Percentiles rank a stretch among this genome's conserved stretches.
These are phyloP conservation scores for Leishmania arabica DNA, from an alignment of 208 protist species.

Conservation along the genomic window DNA sequence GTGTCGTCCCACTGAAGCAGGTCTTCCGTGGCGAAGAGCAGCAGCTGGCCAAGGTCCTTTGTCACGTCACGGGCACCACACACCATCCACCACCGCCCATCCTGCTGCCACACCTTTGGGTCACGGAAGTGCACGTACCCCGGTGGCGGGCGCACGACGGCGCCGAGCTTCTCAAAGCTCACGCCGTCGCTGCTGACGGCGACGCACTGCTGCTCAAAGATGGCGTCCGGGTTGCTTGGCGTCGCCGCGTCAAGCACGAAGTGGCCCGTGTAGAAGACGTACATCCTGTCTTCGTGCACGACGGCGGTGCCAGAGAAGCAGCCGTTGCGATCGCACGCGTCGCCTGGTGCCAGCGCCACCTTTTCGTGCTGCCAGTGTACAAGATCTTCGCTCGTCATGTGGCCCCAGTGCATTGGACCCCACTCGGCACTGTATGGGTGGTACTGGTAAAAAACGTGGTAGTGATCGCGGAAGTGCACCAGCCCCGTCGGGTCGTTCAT, in stretches of 20 bases:
- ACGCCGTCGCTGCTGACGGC: constrained; percentile 51
- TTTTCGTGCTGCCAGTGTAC: constrained; percentile 53
- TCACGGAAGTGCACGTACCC: constrained; percentile 45
- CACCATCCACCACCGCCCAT: constrained; percentile 44
- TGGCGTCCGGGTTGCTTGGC: constrained; percentile 25
- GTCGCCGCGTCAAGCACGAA: constrained; percentile 30
- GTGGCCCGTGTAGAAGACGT: constrained; percentile 63
- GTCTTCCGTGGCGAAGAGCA: constrained; percentile 33
- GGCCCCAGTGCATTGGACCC: constrained; percentile 69
- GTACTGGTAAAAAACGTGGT: constrained; percentile 67
- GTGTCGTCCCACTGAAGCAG: constrained; percentile 32
- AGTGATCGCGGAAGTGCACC: constrained; percentile 32
- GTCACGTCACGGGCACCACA: constrained; percentile 31
- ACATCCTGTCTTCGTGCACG: constrained; percentile 38
- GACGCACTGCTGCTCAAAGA: constrained; percentile 60
- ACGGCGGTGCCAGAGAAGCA: constrained; percentile 61
- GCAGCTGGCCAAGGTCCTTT: constrained; percentile 38
- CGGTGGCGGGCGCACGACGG: constrained; percentile 26
- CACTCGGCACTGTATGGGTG: constrained; percentile 48
- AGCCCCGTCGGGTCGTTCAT: constrained; percentile 50
- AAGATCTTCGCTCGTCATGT: constrained; percentile 47
- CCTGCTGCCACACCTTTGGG: constrained; percentile 46
- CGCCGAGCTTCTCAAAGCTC: constrained; percentile 39
- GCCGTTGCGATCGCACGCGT: constrained; percentile 51
- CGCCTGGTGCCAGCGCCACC: constrained; percentile 39